Conservation (phyloP, 164 flowering plant species). For the Litsea cubeba region DNA sequence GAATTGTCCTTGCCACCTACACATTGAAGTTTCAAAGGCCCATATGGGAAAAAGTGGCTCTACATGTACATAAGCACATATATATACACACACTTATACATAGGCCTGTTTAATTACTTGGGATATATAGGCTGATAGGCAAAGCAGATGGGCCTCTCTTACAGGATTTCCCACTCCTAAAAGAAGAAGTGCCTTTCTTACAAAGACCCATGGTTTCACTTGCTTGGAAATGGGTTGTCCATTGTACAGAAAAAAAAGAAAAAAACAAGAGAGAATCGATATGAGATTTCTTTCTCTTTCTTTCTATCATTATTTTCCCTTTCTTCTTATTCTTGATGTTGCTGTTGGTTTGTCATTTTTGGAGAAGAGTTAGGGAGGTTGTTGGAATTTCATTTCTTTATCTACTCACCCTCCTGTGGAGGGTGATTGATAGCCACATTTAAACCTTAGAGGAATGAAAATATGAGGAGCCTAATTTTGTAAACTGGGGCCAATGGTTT, state of each 20-base stretch:
- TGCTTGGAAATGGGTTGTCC: not conserved
- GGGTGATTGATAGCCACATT: not conserved
- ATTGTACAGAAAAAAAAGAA: not conserved
- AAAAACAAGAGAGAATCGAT: not conserved
- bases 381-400: not conserved
- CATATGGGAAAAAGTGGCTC: not conserved
- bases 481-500: too few relatives aligned
- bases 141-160: not conserved
- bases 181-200: not conserved
- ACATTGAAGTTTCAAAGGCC: slow-evolving; percentile 20
- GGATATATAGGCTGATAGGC: not conserved
- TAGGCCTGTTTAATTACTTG: not conserved
- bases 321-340: not conserved
- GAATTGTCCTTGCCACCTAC: slow-evolving; percentile 42
- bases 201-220: not conserved
- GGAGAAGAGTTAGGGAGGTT: slow-evolving; percentile 23
- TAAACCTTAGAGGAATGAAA: too few relatives aligned
- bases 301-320: not conserved
- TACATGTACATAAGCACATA: slow-evolving; percentile 8
- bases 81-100: not conserved
- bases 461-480: too few relatives aligned
- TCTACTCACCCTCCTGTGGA: not conserved
- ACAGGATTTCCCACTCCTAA: not conserved
- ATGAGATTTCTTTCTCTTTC: not conserved
- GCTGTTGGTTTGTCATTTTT: slow-evolving; percentile 37